Evolutionary conservation across 148 eudicot species (phyloP).

Genomic region (Nyssa sinensis): DNA sequence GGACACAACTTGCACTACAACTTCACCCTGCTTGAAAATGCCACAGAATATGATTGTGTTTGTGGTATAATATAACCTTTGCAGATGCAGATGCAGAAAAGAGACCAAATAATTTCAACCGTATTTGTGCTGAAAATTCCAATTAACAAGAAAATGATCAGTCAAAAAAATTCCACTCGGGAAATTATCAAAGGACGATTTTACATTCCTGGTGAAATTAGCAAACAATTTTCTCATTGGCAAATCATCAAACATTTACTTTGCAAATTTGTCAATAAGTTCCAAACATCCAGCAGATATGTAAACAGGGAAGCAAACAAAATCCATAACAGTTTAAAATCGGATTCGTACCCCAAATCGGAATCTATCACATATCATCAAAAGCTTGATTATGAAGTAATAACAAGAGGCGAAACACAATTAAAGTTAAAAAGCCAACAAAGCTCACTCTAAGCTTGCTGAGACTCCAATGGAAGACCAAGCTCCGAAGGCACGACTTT

Average conservation of each 20-base stretch:
- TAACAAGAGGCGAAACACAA: neutral
- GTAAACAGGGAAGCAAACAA: neutral
- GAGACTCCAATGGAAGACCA: slow-evolving; percentile 56
- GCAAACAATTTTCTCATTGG: neutral
- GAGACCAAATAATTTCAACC: neutral
- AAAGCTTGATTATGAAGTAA: neutral
- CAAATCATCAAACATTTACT: neutral
- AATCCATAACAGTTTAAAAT: neutral
- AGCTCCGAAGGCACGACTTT: slow-evolving; percentile 29
- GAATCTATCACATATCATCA: neutral
- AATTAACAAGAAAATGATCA: no score
- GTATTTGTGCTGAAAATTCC: neutral
- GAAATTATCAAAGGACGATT: neutral
- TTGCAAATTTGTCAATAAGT: neutral
- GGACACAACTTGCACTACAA: no score
- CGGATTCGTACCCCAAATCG: no score
- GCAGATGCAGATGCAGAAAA: neutral
- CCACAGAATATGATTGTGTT: neutral
- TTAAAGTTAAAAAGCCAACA: neutral
- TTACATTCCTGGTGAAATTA: neutral
- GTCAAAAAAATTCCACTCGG: neutral
- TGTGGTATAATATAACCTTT: neutral
- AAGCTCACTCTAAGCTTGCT: slow-evolving; percentile 17
- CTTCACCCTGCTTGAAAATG: neutral
- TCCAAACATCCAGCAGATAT: neutral